phyloP scores from a whole-genome alignment of 768 basidiomycete species.

The Lyophyllum shimeji region DNA sequence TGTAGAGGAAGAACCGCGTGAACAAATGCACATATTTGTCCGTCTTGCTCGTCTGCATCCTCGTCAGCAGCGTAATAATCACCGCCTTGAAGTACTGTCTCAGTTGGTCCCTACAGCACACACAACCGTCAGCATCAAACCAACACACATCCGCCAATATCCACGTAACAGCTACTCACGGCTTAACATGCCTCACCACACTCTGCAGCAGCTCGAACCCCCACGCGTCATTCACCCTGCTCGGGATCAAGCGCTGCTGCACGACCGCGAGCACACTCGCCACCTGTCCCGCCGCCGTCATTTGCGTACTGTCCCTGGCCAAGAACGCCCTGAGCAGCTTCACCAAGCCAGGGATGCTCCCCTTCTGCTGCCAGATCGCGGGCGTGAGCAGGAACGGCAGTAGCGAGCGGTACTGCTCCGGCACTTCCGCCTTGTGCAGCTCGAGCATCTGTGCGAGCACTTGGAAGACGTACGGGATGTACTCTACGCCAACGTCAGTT shows the following conservation, averaged over 20 bases:
- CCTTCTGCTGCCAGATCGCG: slow-evolving; percentile 88
- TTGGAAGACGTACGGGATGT: slow-evolving; percentile 97
- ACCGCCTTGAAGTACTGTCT: slow-evolving; percentile 74
- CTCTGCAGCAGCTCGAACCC: slow-evolving; percentile 88
- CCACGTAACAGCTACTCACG: slow-evolving; percentile 63
- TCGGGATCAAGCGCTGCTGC: slow-evolving; percentile 87
- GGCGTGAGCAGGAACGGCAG: slow-evolving; percentile 85
- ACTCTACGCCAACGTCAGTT: slow-evolving; percentile 55
- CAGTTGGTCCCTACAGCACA: slow-evolving; percentile 51
- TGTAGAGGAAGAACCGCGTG: slow-evolving; percentile 73
- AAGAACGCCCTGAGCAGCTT: slow-evolving; percentile 86
- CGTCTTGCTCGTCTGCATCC: slow-evolving; percentile 87
- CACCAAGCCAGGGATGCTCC: slow-evolving; percentile 92
- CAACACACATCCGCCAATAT: not conserved
- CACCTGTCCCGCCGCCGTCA: slow-evolving; percentile 72
- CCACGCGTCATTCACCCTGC: slow-evolving; percentile 85
- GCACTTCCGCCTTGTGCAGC: slow-evolving; percentile 64
- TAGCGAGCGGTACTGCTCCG: slow-evolving; percentile 74
- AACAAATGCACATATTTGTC: slow-evolving; percentile 85
- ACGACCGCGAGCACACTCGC: slow-evolving; percentile 80
- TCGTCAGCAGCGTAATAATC: slow-evolving; percentile 75
- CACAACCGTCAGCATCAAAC: not conserved
- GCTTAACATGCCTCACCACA: slow-evolving; percentile 68
- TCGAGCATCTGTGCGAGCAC: slow-evolving; percentile 95
- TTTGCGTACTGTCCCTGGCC: slow-evolving; percentile 61